Evolutionary conservation across 805 yeast species (phyloP), one percentile per base, ranked within the genome.

Genomic region (Komagataella pseudopastoris): DNA sequence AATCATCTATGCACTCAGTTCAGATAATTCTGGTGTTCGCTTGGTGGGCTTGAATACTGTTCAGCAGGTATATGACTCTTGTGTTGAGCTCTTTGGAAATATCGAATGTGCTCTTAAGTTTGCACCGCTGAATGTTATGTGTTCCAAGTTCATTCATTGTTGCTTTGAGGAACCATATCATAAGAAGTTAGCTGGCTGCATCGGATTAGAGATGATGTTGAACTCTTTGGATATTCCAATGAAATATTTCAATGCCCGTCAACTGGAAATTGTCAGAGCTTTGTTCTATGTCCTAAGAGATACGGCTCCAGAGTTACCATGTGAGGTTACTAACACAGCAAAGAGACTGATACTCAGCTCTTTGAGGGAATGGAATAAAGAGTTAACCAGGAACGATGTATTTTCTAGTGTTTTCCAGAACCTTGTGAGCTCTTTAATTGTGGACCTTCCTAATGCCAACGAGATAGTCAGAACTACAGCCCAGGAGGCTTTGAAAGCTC

Each of bases 111-210:
- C 88, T 1, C 72, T 84, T 53, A 76, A 79, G 51, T 85, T 87
- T 51, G 88, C 96, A 1, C 74, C 89, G 44, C 76, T 89, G 56
- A 77, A 93, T 53, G 75, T 83, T 6, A 71, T 91, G 71, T 81
- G 87, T 57, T 83, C 88, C 50, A 83, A 83, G 51, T 85, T 95
- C 59, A 81, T 93, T 47, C 99, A 95, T 61, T 78, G 88, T 47
- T 90, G 98, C 67, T 93, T 86, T 62, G 95, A 87, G 55, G 96
- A 88, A 64, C 83, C 81, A 43, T 91, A 86, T 66, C 87, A 85
- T 63, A 76, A 82, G 39, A 93, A 93, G 58, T 72, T 87, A 6
- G 97, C 97, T 6, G 97, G 98, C 45, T 82, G 91, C 44, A 61
- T 86, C 23, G 98, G 99, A 20, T 71, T 93, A 49, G 74, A 79